Percentiles rank a stretch among this genome's conserved stretches.
Conservation (phyloP, 495 filamentous ascomycete genomes). For the Penicillium psychrofluorescens region DNA sequence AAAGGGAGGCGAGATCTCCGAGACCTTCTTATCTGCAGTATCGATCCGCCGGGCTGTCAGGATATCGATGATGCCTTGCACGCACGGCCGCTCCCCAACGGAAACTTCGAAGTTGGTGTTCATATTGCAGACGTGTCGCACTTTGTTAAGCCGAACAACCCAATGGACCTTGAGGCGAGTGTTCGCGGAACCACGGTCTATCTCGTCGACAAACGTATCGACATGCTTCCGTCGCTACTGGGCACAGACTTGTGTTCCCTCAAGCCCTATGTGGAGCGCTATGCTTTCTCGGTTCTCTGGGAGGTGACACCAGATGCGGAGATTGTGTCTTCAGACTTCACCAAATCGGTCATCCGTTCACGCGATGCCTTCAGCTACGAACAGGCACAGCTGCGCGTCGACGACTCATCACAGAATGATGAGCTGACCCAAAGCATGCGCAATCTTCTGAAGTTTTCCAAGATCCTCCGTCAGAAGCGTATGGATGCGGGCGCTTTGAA, state of each 20-base stretch:
- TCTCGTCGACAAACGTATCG: conserved; percentile 96
- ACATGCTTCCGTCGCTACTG: conserved; percentile 94
- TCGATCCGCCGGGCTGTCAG: conserved; percentile 91
- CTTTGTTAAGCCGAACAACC: conserved; percentile 93
- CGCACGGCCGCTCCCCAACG: conserved; percentile 75
- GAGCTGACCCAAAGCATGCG: conserved; percentile 89
- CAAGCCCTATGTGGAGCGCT: conserved; percentile 95
- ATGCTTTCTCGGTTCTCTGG: conserved; percentile 93
- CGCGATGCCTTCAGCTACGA: conserved; percentile 97
- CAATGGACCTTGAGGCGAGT: conserved; percentile 94
- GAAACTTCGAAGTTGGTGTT: conserved; percentile 95
- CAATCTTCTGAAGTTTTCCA: conserved; percentile 76
- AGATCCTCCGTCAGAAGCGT: conserved; percentile 89
- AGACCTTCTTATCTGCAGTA: conserved; percentile 87
- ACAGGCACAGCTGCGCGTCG: conserved; percentile 85
- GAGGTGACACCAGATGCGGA: conserved; percentile 82
- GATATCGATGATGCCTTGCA: conserved; percentile 98
- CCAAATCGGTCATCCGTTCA: conserved; percentile 97
- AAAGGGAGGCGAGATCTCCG: conserved; percentile 73
- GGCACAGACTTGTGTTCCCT: conserved; percentile 95
- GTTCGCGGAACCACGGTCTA: conserved; percentile 95
- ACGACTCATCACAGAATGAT: conserved; percentile 77
- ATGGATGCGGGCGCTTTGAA: conserved; percentile 94
- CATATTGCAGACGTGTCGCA: conserved; percentile 98
- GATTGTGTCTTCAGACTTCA: conserved; percentile 74